These are phyloP conservation scores for Hygrocybe coccinea DNA, from an alignment of 768 basidiomycete genomes.

Conservation along the genomic window DNA sequence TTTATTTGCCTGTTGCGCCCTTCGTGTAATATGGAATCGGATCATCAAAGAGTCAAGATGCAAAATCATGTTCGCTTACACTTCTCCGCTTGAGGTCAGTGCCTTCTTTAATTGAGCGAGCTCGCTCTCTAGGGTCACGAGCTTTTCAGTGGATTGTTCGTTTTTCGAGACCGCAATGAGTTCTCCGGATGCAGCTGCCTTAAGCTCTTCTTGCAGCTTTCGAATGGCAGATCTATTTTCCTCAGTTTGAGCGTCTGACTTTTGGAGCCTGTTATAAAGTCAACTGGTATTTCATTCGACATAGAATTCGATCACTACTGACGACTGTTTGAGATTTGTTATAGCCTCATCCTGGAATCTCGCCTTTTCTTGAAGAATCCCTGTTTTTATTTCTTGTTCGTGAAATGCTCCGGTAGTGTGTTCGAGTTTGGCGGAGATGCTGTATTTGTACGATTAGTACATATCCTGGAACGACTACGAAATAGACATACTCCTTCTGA, in stretches of 20 bases:
- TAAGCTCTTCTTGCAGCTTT: slow-evolving; percentile 2
- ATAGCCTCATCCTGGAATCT: not conserved
- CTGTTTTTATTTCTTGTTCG: not conserved
- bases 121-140: not conserved
- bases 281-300: not conserved
- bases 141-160: not conserved
- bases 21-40: not conserved
- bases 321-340: not conserved
- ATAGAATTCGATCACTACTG: not conserved
- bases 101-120: not conserved
- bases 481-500: not conserved
- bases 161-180: not conserved
- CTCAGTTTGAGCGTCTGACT: not conserved
- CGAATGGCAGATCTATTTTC: not conserved
- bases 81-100: not conserved
- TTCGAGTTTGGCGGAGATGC: not conserved
- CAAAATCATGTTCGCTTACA: not conserved
- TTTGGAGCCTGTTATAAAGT: not conserved
- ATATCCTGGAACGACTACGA: not conserved
- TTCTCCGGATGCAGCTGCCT: not conserved
- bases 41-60: not conserved
- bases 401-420: not conserved
- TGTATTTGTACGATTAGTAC: not conserved
- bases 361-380: not conserved
- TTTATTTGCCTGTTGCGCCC: slow-evolving; percentile 2